These are phyloP conservation scores for Boletus eberwhitei DNA, from an alignment of 768 basidiomycete genomes.

Conservation along the genomic window DNA sequence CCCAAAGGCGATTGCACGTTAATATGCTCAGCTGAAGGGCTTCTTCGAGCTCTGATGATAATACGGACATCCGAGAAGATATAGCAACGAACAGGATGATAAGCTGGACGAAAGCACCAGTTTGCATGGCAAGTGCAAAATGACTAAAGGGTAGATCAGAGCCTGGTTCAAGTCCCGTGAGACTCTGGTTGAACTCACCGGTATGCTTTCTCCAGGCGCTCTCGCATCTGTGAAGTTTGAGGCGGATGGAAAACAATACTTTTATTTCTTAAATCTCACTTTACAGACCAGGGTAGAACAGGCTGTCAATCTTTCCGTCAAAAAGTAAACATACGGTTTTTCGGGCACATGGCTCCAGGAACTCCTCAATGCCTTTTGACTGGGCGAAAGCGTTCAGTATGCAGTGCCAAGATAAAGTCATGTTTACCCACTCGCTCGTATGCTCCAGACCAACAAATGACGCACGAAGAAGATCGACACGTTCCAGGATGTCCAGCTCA, in stretches of 20 bases:
- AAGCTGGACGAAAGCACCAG: slow-evolving; percentile 70
- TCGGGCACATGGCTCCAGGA: slow-evolving; percentile 65
- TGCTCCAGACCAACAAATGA: slow-evolving; percentile 28
- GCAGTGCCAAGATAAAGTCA: not conserved
- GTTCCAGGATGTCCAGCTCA: slow-evolving; percentile 17
- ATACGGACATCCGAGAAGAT: slow-evolving; percentile 50
- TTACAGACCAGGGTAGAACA: slow-evolving; percentile 43
- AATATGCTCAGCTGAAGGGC: slow-evolving; percentile 30
- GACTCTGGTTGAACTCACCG: slow-evolving; percentile 36
- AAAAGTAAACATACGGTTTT: slow-evolving; percentile 29
- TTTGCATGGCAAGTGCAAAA: slow-evolving; percentile 62
- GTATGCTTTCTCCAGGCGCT: slow-evolving; percentile 49
- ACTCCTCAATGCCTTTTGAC: slow-evolving; percentile 51
- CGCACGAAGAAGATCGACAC: slow-evolving; percentile 25
- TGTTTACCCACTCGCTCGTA: slow-evolving; percentile 23
- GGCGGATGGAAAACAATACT: not conserved
- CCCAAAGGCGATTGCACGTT: slow-evolving; percentile 28
- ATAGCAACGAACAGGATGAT: slow-evolving; percentile 61
- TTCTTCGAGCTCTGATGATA: slow-evolving; percentile 45
- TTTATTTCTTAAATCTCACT: slow-evolving; percentile 31
- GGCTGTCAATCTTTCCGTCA: slow-evolving; percentile 35
- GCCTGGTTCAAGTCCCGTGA: not conserved
- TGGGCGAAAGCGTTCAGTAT: slow-evolving; percentile 22
- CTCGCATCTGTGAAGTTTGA: slow-evolving; percentile 39
- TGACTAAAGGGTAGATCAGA: slow-evolving; percentile 38